Base-by-base conservation (phyloP, 2,329 filamentous ascomycete species). In the Colletotrichum shisoi region DNA sequence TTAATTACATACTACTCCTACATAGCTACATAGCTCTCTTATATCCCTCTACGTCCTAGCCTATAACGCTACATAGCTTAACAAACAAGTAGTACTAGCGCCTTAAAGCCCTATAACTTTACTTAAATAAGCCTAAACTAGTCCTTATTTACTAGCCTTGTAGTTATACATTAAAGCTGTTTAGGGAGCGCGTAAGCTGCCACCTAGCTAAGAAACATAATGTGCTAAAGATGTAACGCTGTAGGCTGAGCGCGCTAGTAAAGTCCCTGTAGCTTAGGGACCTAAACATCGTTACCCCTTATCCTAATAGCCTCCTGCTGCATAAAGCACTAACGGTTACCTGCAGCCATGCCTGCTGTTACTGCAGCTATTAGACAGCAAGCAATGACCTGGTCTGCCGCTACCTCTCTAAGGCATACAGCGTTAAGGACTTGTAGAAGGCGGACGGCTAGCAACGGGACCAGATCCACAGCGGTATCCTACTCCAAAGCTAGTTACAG, bases 201-300 rank as follows among this genome's bases (percentile, higher is more conserved):
- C 44, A 59, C 44, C 57, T 59, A 3, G 57, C 44, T 8, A n/a
- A 59, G 57, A 59, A 59, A n/a, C 31, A 59, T 3, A 6, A 40
- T 7, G n/a, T 59, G 15, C 19, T 13, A 1, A 59, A 59, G 44
- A 0, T 6, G 13, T 0, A 59, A 19, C 45, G 45, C 45, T 19
- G 27, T n/a, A n/a, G 57, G 12, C 45, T 59, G 17, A 51, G 44
- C 34, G 31, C 19, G 6, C 19, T 59, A 1, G 57, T 59, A 4
- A 59, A 51, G 45, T 42, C 57, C 8, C 34, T 49, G 4, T 3
- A 3, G 9, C 37, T 56, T 3, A 13, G n/a, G 4, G 52, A 56
- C 13, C 52, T 21, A 1, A 56, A 56, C 52, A 19, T 42, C 52
- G 19, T 56, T 1, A 13, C 37, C 3, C 52, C 2, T 6, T 13